Conservation (phyloP, 75 land plant species). For the Sequoia sempervirens region DNA sequence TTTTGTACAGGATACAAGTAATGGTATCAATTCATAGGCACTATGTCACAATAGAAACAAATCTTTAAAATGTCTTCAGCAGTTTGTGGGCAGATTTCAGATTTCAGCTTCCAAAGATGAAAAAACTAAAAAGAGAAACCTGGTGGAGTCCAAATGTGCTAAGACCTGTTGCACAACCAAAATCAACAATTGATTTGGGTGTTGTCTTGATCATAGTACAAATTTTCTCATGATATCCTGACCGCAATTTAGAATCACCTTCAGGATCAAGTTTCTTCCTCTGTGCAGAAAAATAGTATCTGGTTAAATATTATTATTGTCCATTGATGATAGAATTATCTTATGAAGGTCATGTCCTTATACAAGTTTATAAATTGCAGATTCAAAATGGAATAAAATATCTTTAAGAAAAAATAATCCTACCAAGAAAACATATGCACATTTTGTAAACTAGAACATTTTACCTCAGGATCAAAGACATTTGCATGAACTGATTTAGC, state of each 20-base stretch:
- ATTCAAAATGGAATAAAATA: background rate
- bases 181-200: constrained; percentile 27
- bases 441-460: background rate
- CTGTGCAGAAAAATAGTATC: constrained; percentile 14
- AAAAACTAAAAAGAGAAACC: constrained; percentile 13
- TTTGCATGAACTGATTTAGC: constrained; percentile 52
- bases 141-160: constrained; percentile 48
- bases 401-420: background rate
- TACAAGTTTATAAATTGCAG: background rate
- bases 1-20: background rate
- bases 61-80: background rate
- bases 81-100: background rate
- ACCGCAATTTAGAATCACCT: constrained; percentile 34
- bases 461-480: constrained; percentile 45
- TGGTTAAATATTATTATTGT: background rate
- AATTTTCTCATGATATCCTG: constrained; percentile 34
- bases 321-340: constrained; percentile 5
- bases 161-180: constrained; percentile 46
- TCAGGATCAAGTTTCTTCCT: constrained; percentile 43
- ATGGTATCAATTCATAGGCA: background rate
- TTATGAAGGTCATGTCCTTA: background rate
- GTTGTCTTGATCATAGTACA: constrained; percentile 23
- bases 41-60: background rate
- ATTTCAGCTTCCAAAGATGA: background rate
- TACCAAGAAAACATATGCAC: background rate